Base-by-base conservation (phyloP, 768 basidiomycete genomes). In the Clathrus columnatus region DNA sequence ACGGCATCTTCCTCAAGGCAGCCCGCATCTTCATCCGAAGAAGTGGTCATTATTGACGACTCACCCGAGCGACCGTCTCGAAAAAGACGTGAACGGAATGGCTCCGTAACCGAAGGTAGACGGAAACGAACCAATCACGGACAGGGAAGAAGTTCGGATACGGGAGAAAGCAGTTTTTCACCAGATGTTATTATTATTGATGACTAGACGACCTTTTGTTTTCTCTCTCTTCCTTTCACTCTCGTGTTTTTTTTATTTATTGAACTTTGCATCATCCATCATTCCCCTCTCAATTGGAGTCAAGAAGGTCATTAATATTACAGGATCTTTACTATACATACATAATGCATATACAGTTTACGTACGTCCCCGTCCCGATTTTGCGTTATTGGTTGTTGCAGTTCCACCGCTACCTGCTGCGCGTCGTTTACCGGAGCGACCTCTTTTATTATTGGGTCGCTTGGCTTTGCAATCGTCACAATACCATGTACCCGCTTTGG, bases 401-500 rank as follows among this genome's bases (percentile, higher is more conserved):
- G 51, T 30, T 17, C 51, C 51, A 14, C 36, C 36, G 7, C 51
- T 54, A 48, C 36, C 58, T 51, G 44, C 61, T 26, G 54, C 64
- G 30, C 28, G 51, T 57, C 55, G 60, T 45, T 79, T 75, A 63
- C 77, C 82, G 29, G 76, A 81, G 28, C 76, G 78, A 43, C 82
- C 73, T 48, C 73, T 74, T 16, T 75, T 67, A 42, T 78, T 73
- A 59, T 80, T 81, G 29, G 70, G 73, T 55, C 80, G 79, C 65
- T 81, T 85, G 42, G 65, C 69, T 56, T 72, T 75, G 62, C 89
- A 91, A 2, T 70, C 69, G 0, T 85, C 81, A 65, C 89, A 91
- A 64, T 76, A 87, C 89, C 89, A 91, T 23, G 72, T 73, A 0
- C 85, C 87, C 48, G 49, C 28, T 1, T 81, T 79, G 0, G 90